Evolutionary conservation across 2,329 filamentous ascomycete genomes (phyloP).

Genomic region (Chaetothyriales sp.): DNA sequence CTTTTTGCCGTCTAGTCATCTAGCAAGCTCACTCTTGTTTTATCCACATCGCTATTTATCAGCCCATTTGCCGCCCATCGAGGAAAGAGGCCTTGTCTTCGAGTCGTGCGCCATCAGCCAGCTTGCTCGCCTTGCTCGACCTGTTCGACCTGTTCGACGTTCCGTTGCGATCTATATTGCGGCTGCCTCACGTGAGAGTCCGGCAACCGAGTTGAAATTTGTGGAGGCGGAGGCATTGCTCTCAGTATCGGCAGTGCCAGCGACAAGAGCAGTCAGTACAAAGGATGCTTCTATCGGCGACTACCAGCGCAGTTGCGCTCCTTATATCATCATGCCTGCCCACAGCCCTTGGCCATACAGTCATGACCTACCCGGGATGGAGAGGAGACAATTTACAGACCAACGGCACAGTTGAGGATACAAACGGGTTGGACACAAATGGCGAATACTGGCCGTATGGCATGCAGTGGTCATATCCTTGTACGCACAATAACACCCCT

Average conservation of each 20-base stretch:
- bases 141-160: no score
- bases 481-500: conserved; percentile 38
- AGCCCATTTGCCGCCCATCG: background rate
- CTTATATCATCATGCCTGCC: background rate
- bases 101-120: no score
- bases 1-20: background rate
- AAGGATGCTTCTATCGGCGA: background rate
- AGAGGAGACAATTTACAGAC: conserved; percentile 72
- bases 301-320: background rate
- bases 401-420: conserved; percentile 43
- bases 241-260: background rate
- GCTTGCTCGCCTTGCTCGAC: no score
- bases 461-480: conserved; percentile 93
- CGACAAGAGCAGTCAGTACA: background rate
- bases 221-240: background rate
- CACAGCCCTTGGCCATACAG: conserved; percentile 42
- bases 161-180: no score
- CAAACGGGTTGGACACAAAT: conserved; percentile 30
- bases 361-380: conserved; percentile 76
- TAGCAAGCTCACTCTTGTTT: background rate
- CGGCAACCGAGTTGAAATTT: no score
- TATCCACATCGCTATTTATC: background rate
- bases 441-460: conserved; percentile 57
- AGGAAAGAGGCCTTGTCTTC: background rate
- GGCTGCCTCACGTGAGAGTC: no score